Base-by-base conservation (phyloP, 441 rosid species). In the Sinapis alba region DNA sequence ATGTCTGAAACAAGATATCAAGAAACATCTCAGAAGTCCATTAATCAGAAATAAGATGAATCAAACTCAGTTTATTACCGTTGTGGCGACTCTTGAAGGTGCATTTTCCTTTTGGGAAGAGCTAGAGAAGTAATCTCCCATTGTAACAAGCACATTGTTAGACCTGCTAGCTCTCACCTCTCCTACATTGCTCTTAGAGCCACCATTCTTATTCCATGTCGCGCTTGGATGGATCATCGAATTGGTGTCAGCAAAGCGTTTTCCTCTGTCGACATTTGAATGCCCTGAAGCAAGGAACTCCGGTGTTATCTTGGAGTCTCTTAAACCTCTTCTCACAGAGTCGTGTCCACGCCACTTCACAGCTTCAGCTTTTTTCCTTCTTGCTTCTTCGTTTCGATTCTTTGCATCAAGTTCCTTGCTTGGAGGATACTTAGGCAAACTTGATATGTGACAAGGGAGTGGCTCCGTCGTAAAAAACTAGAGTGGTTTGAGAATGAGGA, bases 401-500 rank as follows among this genome's bases (percentile, higher is more conserved):
- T 83, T 91, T 66, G 85, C 88, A 65, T 91, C 90, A 0, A 86
- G 81, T 78, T 91, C 97, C 83, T 89, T 89, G 79, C 90, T 82
- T 28, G 97, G 94, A 4, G 87, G 84, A 75, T 86, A 86, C 68
- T 83, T 91, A 45, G 92, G 97, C 67, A 91, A 62, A 72, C 69
- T 78, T 57, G 89, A 85, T 67, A 90, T 87, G 63, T 83, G 85
- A 70, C 87, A 75, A 36, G 92, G 85, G 18, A 82, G 81, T 57
- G 94, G 94, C 53, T 84, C 83, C 54, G 75, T 74, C 13, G 66
- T 81, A 71, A 89, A 91, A 77, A 91, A 87, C 94, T 91, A 80
- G 3, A 80, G 75, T 64, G 63, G 23, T 65, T 13, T 62, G 67
- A 63, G 67, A 66, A 13, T 21, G 3, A 60, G 6, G 3, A 72